These are phyloP conservation scores for Collybia sordida DNA, from an alignment of 768 basidiomycete species.

Conservation along the genomic window DNA sequence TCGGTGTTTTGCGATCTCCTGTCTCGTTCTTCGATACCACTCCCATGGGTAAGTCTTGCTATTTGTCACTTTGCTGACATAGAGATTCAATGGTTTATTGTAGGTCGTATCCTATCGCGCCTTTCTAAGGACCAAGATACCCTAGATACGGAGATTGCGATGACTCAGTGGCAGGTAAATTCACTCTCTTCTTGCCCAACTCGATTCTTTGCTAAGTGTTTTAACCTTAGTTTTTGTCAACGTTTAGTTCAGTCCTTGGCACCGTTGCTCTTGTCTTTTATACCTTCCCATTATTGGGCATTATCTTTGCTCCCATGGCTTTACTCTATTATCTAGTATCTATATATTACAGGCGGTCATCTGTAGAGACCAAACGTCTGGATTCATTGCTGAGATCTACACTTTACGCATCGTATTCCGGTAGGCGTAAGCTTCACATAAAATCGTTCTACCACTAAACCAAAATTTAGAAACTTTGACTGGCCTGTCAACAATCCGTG, in stretches of 20 bases:
- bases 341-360: slow-evolving; percentile 57
- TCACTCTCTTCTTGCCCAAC: not conserved
- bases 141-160: slow-evolving; percentile 49
- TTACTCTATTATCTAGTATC: slow-evolving; percentile 54
- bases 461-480: slow-evolving; percentile 52
- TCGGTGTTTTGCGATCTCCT: slow-evolving; percentile 58
- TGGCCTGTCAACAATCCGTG: slow-evolving; percentile 62
- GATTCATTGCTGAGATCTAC: slow-evolving; percentile 62
- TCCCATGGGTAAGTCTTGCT: slow-evolving; percentile 47
- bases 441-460: not conserved
- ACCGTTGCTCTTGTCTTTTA: slow-evolving; percentile 63
- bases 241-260: slow-evolving; percentile 47
- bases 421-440: slow-evolving; percentile 26
- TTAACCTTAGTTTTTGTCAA: slow-evolving; percentile 34
- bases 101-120: slow-evolving; percentile 57
- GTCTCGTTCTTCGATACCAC: slow-evolving; percentile 74
- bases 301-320: slow-evolving; percentile 54
- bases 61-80: not conserved
- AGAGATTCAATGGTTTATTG: not conserved
- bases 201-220: not conserved
- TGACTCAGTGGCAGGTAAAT: slow-evolving; percentile 45
- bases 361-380: slow-evolving; percentile 64
- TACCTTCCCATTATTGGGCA: slow-evolving; percentile 65
- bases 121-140: slow-evolving; percentile 64
- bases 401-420: slow-evolving; percentile 58